These are phyloP conservation scores for Halteria grandinella DNA, from an alignment of 73 alveolate genomes.

Conservation along the genomic window DNA sequence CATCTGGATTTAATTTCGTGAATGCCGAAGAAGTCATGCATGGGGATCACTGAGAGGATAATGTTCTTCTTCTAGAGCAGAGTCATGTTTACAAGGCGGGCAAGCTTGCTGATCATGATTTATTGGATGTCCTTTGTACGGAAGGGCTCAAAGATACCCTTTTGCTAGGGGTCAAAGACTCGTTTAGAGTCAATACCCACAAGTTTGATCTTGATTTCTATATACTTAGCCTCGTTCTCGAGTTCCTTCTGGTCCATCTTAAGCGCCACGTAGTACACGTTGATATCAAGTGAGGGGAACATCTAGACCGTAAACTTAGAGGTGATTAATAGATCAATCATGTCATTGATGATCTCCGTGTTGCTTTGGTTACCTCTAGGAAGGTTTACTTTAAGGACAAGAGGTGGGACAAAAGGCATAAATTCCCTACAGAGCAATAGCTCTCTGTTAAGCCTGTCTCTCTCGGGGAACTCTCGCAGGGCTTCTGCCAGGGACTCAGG, in stretches of 20 bases:
- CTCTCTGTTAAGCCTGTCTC: constrained; percentile 5
- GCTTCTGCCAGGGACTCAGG: too few relatives aligned
- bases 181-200: constrained; percentile 3
- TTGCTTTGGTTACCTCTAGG: not conserved
- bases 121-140: constrained; percentile 33
- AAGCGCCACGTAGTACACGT: constrained; percentile 7
- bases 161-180: constrained; percentile 35
- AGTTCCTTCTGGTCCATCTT: constrained; percentile 9
- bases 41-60: constrained; percentile 11
- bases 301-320: constrained; percentile 18
- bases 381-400: constrained; percentile 17
- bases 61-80: not conserved
- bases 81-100: constrained; percentile 7
- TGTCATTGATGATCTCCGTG: constrained; percentile 14
- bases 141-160: constrained; percentile 49
- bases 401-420: constrained; percentile 36
- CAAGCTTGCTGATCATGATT: constrained; percentile 16
- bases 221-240: constrained; percentile 50
- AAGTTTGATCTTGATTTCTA: constrained; percentile 30
- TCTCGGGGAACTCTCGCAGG: too few relatives aligned
- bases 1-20: constrained; percentile 30
- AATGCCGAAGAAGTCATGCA: constrained; percentile 50
- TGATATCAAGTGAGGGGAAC: constrained; percentile 8
- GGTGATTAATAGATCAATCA: constrained; percentile 23
- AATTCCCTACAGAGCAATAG: not conserved